Conservation (phyloP, 768 basidiomycete genomes). For the Trametes sanguinea region DNA sequence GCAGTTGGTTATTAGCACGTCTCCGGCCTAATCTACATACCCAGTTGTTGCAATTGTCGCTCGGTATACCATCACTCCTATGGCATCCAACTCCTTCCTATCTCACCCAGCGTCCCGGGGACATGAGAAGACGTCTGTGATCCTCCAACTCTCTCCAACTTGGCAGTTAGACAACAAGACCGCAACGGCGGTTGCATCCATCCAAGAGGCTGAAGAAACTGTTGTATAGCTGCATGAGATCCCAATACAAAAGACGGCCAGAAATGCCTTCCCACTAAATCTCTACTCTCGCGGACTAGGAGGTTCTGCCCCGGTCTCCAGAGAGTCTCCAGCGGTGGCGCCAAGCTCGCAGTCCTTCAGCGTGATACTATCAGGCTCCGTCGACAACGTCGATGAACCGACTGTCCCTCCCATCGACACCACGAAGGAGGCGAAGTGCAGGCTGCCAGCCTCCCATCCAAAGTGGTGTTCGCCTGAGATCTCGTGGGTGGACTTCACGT, state of each 20-base stretch:
- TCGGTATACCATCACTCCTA: constrained; percentile 13
- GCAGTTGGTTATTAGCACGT: constrained; percentile 9
- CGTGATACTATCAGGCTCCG: not conserved
- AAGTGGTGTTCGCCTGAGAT: not conserved
- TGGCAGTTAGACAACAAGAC: no score
- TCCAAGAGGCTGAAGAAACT: no score
- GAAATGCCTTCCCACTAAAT: no score
- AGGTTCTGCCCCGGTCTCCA: not conserved
- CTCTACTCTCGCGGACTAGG: not conserved
- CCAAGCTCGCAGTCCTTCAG: not conserved
- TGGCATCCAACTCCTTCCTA: not conserved
- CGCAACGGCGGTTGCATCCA: no score
- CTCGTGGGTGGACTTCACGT: not conserved
- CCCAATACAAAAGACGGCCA: no score
- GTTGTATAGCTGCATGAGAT: no score
- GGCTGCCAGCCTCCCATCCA: not conserved
- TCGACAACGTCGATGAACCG: not conserved
- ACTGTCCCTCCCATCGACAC: not conserved
- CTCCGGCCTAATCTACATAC: constrained; percentile 12
- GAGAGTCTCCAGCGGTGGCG: not conserved
- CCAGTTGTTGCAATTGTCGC: constrained; percentile 8
- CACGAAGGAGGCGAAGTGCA: not conserved
- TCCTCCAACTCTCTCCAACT: no score
- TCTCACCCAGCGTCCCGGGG: no score
- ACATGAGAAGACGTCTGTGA: no score